These are phyloP conservation scores for Chalciporus piperatoides DNA, from an alignment of 1,284 basidiomycete species.

Conservation along the genomic window DNA sequence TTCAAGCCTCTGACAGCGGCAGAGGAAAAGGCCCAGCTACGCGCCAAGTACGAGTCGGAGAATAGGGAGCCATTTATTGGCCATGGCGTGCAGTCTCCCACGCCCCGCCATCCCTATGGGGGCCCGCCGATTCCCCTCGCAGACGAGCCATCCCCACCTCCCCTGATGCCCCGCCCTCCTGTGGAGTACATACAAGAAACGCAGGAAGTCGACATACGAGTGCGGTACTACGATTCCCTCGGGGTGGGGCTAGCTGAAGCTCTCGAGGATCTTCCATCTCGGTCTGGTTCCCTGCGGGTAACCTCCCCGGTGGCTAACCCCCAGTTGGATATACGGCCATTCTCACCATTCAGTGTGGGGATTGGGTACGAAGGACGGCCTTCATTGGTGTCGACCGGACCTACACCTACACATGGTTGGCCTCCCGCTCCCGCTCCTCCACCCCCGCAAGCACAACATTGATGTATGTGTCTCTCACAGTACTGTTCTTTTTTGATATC, in stretches of 20 bases:
- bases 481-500: conserved; percentile 18
- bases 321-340: conserved; percentile 37
- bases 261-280: conserved; percentile 22
- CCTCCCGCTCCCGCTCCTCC: conserved; percentile 4
- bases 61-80: conserved; percentile 28
- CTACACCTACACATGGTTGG: neutral
- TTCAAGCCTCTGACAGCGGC: conserved; percentile 55
- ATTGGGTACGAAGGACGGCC: conserved; percentile 24
- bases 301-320: conserved; percentile 13
- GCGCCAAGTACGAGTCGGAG: conserved; percentile 59
- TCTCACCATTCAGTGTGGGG: conserved; percentile 41
- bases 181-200: conserved; percentile 75
- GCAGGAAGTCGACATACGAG: conserved; percentile 60
- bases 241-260: conserved; percentile 18
- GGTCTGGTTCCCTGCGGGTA: conserved; percentile 17
- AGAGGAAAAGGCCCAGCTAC: conserved; percentile 71
- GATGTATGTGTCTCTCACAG: neutral
- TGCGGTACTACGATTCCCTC: conserved; percentile 25
- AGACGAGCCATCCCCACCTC: conserved; percentile 39
- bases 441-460: conserved; percentile 14
- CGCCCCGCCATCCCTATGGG: conserved; percentile 19
- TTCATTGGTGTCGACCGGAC: conserved; percentile 7
- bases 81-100: conserved; percentile 11
- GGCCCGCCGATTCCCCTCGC: conserved; percentile 8
- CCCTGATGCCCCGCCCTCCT: conserved; percentile 67